Evolutionary conservation across 345 rosid genomes (phyloP).

Genomic region (Melastoma malabathricum): DNA sequence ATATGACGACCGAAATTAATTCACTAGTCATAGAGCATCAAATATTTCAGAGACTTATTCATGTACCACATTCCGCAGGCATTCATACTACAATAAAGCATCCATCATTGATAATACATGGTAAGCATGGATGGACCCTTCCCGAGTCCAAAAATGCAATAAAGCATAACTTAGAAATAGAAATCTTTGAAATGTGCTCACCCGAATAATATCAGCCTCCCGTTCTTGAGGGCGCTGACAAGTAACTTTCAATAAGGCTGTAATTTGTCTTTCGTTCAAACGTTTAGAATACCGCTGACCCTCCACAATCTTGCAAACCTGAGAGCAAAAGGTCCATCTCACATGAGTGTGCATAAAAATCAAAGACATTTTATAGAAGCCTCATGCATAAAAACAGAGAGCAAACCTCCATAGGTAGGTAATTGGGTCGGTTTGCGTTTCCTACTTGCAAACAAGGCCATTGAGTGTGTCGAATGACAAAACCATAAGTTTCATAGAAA

Average conservation of each 20-base stretch:
- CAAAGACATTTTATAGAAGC: neutral
- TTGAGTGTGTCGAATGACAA: conserved; percentile 28
- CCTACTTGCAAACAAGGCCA: conserved; percentile 50
- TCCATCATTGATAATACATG: no score
- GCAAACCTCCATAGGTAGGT: conserved; percentile 43
- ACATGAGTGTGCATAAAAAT: neutral
- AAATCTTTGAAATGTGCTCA: conserved; percentile 8
- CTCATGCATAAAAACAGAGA: neutral
- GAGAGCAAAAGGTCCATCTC: neutral
- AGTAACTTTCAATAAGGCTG: conserved; percentile 79
- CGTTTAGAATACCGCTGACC: conserved; percentile 95
- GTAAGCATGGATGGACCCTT: no score
- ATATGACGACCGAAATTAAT: neutral
- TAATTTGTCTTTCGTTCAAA: conserved; percentile 87
- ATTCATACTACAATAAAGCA: no score
- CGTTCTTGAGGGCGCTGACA: conserved; percentile 86
- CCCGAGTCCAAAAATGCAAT: no score
- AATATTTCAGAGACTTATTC: no score
- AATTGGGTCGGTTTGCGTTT: conserved; percentile 33
- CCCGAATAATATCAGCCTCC: conserved; percentile 73
- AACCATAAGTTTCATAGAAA: conserved; percentile 33
- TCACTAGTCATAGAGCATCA: no score
- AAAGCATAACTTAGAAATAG: no score
- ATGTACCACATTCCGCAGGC: no score
- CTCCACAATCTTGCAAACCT: conserved; percentile 97